A percentile compares a stretch with the other conserved stretches of the same genome.
Conservation (phyloP, 257 asterid species). For the Coffea canephora region DNA sequence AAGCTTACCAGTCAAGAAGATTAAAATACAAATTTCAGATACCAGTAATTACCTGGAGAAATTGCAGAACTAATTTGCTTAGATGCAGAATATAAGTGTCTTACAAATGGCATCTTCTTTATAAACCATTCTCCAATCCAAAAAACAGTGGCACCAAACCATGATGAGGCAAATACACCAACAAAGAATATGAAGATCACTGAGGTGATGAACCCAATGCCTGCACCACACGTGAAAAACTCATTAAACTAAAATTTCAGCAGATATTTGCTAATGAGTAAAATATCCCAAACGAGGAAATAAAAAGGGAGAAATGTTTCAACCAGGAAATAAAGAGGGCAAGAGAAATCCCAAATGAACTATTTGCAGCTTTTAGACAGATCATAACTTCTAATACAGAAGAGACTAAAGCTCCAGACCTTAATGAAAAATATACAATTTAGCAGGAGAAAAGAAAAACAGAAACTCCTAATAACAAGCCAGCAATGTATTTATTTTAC, state of each 20-base stretch:
- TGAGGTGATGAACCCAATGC: slow-evolving; percentile 90
- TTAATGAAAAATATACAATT: neutral
- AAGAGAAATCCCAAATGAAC: neutral
- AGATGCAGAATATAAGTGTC: slow-evolving; percentile 82
- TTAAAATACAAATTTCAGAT: neutral
- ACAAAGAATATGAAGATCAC: slow-evolving; percentile 69
- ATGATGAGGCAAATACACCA: slow-evolving; percentile 89
- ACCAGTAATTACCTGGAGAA: slow-evolving; percentile 66
- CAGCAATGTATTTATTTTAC: neutral
- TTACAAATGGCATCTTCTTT: slow-evolving; percentile 84
- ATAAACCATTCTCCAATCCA: slow-evolving; percentile 92
- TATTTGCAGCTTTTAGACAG: neutral
- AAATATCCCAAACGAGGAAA: too few species aligned
- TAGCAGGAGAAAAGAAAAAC: neutral
- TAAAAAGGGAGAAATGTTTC: neutral
- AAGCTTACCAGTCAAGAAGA: too few species aligned
- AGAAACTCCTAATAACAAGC: neutral
- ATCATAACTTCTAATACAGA: neutral
- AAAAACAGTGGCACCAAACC: slow-evolving; percentile 90
- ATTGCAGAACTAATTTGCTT: slow-evolving; percentile 89
- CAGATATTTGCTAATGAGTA: too few species aligned
- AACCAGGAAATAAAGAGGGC: neutral
- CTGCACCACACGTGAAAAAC: slow-evolving; percentile 44
- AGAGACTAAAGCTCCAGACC: neutral
- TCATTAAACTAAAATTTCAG: slow-evolving; percentile 18